Evolutionary conservation across 129 eudicot species (phyloP).

Genomic region (Mikania micrantha): DNA sequence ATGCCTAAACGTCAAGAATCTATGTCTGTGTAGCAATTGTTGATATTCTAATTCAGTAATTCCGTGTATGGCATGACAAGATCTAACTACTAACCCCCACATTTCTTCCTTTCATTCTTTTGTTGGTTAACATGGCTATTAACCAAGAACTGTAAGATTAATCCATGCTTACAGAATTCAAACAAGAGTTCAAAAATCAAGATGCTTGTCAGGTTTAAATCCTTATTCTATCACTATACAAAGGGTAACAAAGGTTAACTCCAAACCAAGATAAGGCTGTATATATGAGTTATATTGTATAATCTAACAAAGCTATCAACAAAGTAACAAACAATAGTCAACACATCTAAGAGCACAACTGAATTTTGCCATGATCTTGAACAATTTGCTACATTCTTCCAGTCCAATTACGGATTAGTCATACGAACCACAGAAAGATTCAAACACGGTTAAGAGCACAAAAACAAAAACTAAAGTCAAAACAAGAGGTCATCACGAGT

Average conservation of each 20-base stretch:
- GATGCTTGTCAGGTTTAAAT: too few species aligned
- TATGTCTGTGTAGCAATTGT: neutral
- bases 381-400: neutral
- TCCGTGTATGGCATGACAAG: neutral
- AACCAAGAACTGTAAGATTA: neutral
- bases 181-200: too few species aligned
- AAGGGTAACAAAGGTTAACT: too few species aligned
- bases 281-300: too few species aligned
- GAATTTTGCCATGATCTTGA: neutral
- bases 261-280: too few species aligned
- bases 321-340: too few species aligned
- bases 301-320: neutral
- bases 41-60: neutral
- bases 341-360: too few species aligned
- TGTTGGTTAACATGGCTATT: neutral
- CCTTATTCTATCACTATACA: too few species aligned
- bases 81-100: neutral
- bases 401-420: neutral
- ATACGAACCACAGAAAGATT: neutral
- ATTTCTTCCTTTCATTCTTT: neutral
- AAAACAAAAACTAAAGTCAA: neutral
- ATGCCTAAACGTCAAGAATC: neutral
- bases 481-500: neutral
- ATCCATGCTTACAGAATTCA: too few species aligned
- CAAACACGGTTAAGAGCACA: neutral